Evolutionary conservation across 371 early-diverging fungal genomes (phyloP).

Genomic region (Mucor sp.): DNA sequence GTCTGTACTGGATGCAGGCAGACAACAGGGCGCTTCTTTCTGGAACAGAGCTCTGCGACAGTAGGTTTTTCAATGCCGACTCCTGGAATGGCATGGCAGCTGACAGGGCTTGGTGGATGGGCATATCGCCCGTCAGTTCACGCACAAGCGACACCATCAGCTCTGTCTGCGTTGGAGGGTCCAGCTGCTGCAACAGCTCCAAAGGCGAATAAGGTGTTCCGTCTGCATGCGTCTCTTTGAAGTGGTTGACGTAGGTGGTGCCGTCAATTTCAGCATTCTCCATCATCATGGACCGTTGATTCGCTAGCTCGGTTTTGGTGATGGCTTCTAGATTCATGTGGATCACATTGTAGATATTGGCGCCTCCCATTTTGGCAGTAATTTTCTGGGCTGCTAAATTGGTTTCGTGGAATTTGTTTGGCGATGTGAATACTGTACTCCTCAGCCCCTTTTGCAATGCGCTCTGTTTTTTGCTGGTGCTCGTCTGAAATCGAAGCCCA

Average conservation of each 20-base stretch:
- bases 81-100: slow-evolving; percentile 26
- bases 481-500: slow-evolving; percentile 29
- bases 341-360: slow-evolving; percentile 21
- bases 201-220: not conserved
- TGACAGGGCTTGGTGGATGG: slow-evolving; percentile 34
- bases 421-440: slow-evolving; percentile 26
- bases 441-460: slow-evolving; percentile 25
- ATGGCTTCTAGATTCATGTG: slow-evolving; percentile 30
- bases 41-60: not conserved
- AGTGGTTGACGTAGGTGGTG: not conserved
- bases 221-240: not conserved
- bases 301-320: slow-evolving; percentile 12
- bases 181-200: slow-evolving; percentile 11
- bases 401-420: slow-evolving; percentile 18
- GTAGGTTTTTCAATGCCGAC: slow-evolving; percentile 12
- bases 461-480: slow-evolving; percentile 15
- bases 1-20: slow-evolving; percentile 29
- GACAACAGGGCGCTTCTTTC: slow-evolving; percentile 15
- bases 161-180: not conserved
- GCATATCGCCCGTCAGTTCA: slow-evolving; percentile 33
- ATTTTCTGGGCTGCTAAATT: slow-evolving; percentile 21
- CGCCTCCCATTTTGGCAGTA: slow-evolving; percentile 26
- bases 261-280: slow-evolving; percentile 17
- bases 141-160: slow-evolving; percentile 23
- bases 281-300: not conserved